Base-by-base conservation (phyloP, 345 rosid genomes). In the Rhodamnia rubescens region DNA sequence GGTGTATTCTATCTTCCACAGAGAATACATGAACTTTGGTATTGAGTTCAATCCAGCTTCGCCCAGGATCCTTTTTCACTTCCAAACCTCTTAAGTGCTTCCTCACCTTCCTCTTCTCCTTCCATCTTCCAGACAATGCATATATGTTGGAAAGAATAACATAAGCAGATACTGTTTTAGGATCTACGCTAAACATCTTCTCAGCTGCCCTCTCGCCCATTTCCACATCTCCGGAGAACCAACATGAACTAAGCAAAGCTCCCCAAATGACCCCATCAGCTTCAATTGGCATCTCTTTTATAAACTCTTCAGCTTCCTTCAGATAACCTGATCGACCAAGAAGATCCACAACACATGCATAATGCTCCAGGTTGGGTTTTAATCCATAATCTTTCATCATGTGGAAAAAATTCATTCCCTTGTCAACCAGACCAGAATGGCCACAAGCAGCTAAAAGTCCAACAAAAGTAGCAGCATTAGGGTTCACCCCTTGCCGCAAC, bases 251-350 rank as follows among this genome's bases (percentile, higher is more conserved):
- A 47, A 93, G 93, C 88, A 93, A 84, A 83, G 95, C 89, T 89
- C 90, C 92, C 93, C 93, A 94, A 49, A 94, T 85, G 85, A 92
- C 90, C 53, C 83, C 88, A 86, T 92, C 96, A 47, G 92, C 89
- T 90, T 90, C 88, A n/a, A 92, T 44, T 8, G 93, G 93, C 94
- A 94, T 93, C 81, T 86, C 83, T 87, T 85, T 86, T 53, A 92
- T 90, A 64, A 93, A 92, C 57, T 92, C 87, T 86, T 91, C 93
- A 20, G 96, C 96, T 90, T 94, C 93, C 16, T 54, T 85, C 27
- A 93, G 84, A 86, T 57, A 85, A 13, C 94, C 94, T 9, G 91
- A 82, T 54, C 94, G 90, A 86, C 93, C 92, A 74, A 92, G 94
- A 85, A 92, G 93, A 91, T 92, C 89, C 69, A 91, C 94, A 56